A percentile compares a stretch with the other conserved stretches of the same genome.
These are phyloP conservation scores for Euphorbia tirucalli DNA, from an alignment of 345 rosid genomes.

Conservation along the genomic window DNA sequence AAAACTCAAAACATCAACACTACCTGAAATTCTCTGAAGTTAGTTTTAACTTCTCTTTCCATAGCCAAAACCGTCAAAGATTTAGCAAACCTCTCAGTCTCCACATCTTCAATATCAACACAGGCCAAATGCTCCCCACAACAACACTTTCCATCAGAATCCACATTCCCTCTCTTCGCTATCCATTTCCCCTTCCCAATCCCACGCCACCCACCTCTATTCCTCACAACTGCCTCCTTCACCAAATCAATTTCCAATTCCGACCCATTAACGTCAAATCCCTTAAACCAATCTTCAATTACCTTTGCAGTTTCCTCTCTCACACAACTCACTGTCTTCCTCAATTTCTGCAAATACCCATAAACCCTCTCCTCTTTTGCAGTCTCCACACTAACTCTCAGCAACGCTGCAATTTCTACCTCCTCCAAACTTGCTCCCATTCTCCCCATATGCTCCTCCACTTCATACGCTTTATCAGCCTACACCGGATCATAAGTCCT, in stretches of 20 bases:
- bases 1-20: slow-evolving; percentile 11
- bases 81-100: slow-evolving; percentile 59
- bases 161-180: slow-evolving; percentile 52
- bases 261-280: slow-evolving; percentile 30
- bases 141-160: slow-evolving; percentile 53
- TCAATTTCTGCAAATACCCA: slow-evolving; percentile 68
- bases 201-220: slow-evolving; percentile 97
- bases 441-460: slow-evolving; percentile 64
- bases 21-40: slow-evolving; percentile 84
- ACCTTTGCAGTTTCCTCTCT: slow-evolving; percentile 50
- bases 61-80: slow-evolving; percentile 73
- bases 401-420: slow-evolving; percentile 56
- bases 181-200: slow-evolving; percentile 71
- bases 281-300: slow-evolving; percentile 63
- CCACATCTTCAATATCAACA: slow-evolving; percentile 66
- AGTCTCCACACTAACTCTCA: slow-evolving; percentile 61
- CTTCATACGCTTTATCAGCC: slow-evolving; percentile 69
- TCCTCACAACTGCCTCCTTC: slow-evolving; percentile 47
- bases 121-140: slow-evolving; percentile 61
- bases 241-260: slow-evolving; percentile 33
- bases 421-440: slow-evolving; percentile 62
- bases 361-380: slow-evolving; percentile 60
- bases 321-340: slow-evolving; percentile 55
- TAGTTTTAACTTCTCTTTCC: slow-evolving; percentile 73
- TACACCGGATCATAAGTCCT: slow-evolving; percentile 75